Evolutionary conservation across 2,329 filamentous ascomycete species (phyloP).

Genomic region (Alternaria longipes): DNA sequence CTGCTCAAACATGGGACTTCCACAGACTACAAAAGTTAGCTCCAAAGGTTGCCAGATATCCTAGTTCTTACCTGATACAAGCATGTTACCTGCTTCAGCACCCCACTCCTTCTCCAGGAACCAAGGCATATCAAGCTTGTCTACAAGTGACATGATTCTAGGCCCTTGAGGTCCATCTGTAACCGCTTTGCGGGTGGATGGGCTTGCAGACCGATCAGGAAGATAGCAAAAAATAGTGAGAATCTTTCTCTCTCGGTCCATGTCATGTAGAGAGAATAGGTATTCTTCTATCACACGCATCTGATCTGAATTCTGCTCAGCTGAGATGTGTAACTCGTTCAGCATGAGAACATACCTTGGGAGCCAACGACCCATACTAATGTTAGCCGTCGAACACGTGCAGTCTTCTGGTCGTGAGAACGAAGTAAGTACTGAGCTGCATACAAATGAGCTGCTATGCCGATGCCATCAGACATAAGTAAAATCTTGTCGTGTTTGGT

Average conservation of each 20-base stretch:
- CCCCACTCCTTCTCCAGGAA: conserved; percentile 8
- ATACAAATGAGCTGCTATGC: conserved; percentile 16
- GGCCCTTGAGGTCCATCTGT: background rate
- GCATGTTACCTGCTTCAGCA: conserved; percentile 17
- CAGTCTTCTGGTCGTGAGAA: conserved; percentile 14
- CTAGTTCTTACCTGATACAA: conserved; percentile 7
- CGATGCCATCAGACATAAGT: conserved; percentile 15
- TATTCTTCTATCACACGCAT: background rate
- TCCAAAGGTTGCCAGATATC: background rate
- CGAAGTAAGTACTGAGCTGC: conserved; percentile 9
- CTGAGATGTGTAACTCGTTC: background rate
- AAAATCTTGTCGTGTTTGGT: conserved; percentile 18
- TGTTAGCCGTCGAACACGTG: conserved; percentile 15
- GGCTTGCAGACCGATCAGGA: background rate
- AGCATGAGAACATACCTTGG: conserved; percentile 4
- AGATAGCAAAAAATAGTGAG: background rate
- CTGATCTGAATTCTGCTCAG: background rate
- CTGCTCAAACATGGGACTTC: conserved; percentile 5
- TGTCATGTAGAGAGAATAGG: background rate
- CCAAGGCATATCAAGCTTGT: conserved; percentile 10
- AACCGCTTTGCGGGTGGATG: background rate
- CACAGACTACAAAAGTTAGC: conserved; percentile 7
- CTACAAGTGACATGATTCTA: background rate
- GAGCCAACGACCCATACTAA: conserved; percentile 15
- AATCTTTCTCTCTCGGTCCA: background rate